Evolutionary conservation across 805 yeast genomes (phyloP).

Genomic region (Lipomyces anomalus): DNA sequence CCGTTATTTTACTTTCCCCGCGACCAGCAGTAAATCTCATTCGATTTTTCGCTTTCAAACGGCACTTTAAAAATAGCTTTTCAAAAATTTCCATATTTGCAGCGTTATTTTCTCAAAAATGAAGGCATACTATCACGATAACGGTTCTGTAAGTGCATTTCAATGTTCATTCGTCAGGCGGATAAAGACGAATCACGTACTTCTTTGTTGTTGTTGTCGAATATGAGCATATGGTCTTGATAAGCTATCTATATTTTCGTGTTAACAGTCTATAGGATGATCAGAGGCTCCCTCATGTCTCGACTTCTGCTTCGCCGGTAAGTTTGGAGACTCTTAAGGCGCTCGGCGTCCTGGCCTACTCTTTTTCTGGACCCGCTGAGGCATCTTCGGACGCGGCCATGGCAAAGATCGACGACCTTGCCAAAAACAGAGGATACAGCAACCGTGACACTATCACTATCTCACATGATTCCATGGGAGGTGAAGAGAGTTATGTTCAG

Average conservation of each 20-base stretch:
- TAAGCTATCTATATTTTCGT: neutral
- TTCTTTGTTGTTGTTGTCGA: no score
- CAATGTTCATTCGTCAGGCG: neutral
- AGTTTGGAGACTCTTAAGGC: neutral
- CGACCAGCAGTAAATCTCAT: no score
- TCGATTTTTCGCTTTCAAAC: no score
- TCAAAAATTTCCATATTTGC: no score
- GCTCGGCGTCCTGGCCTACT: slow-evolving; percentile 15
- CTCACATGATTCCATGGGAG: slow-evolving; percentile 51
- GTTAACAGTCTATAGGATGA: neutral
- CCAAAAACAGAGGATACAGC: slow-evolving; percentile 64
- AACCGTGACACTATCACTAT: slow-evolving; percentile 71
- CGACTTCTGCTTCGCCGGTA: neutral
- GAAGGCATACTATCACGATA: slow-evolving; percentile 26
- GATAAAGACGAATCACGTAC: no score
- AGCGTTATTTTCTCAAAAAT: no score
- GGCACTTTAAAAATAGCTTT: no score
- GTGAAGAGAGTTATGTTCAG: slow-evolving; percentile 52
- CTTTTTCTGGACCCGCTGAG: neutral
- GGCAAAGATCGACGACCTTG: slow-evolving; percentile 52
- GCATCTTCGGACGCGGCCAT: neutral
- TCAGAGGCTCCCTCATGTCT: no score
- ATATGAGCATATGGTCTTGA: no score
- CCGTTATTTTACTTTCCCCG: no score
- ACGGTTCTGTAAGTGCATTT: slow-evolving; percentile 9